Percentiles rank a stretch among this genome's conserved stretches.
Conservation (phyloP, 495 filamentous ascomycete species). For the Aspergillus carlsbadensis region DNA sequence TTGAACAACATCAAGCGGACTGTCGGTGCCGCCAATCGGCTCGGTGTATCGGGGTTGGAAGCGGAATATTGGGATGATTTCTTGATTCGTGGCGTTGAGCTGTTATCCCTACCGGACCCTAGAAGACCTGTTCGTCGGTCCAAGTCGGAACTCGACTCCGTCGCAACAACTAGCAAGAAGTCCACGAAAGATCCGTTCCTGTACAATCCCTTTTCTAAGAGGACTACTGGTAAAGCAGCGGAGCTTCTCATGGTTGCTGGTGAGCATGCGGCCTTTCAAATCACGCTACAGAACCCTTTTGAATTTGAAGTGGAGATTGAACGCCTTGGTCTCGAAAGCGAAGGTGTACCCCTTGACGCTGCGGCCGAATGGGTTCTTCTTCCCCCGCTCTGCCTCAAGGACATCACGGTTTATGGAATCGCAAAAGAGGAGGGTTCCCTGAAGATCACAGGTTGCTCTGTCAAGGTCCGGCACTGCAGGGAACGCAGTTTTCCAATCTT, state of each 20-base stretch:
- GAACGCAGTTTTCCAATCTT: constrained; percentile 85
- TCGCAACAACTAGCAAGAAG: constrained; percentile 48
- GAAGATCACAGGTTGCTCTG: constrained; percentile 72
- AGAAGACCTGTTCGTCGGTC: constrained; percentile 68
- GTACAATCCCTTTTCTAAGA: constrained; percentile 83
- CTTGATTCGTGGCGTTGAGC: constrained; percentile 75
- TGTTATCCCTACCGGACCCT: constrained; percentile 53
- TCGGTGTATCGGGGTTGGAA: constrained; percentile 66
- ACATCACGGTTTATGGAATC: constrained; percentile 67
- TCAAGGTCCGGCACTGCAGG: constrained; percentile 77
- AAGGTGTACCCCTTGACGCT: constrained; percentile 68
- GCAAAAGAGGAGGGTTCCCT: constrained; percentile 65
- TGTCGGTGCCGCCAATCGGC: constrained; percentile 65
- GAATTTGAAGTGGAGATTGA: constrained; percentile 91
- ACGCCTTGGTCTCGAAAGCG: constrained; percentile 68
- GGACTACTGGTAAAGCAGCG: constrained; percentile 56
- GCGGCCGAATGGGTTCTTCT: constrained; percentile 63
- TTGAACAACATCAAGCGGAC: constrained; percentile 82
- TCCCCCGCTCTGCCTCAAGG: constrained; percentile 76
- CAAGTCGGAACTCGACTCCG: constrained; percentile 67
- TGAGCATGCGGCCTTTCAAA: constrained; percentile 70
- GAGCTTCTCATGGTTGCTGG: constrained; percentile 72
- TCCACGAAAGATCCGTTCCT: constrained; percentile 80
- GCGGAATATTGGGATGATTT: constrained; percentile 98
- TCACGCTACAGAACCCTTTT: constrained; percentile 90